phyloP scores from a whole-genome alignment of 1,284 basidiomycete genomes.

The Mycena citricolor region DNA sequence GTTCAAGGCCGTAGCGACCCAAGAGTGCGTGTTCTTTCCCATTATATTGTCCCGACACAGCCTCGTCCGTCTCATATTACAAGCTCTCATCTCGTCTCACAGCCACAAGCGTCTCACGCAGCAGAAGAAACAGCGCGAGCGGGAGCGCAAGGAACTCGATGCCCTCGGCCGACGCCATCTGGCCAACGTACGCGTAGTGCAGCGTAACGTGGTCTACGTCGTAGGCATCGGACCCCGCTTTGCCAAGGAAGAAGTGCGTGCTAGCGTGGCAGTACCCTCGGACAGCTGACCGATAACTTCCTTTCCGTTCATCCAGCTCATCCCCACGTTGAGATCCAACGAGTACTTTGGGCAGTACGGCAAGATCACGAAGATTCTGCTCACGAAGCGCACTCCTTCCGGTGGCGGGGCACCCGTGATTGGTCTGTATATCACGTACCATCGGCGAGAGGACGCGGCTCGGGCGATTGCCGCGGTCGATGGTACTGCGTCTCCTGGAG shows the following conservation, averaged over 20 bases:
- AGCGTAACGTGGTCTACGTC: conserved; percentile 96
- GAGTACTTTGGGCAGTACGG: conserved; percentile 99
- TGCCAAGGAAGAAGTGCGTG: conserved; percentile 90
- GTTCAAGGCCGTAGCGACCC: conserved; percentile 93
- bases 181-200: conserved; percentile 93
- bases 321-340: conserved; percentile 89
- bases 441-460: conserved; percentile 93
- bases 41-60: no score
- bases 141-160: conserved; percentile 95
- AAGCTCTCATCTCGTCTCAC: conserved; percentile 21
- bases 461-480: conserved; percentile 93
- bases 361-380: conserved; percentile 94
- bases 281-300: conserved; percentile 19
- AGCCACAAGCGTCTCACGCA: conserved; percentile 95
- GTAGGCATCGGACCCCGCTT: conserved; percentile 88
- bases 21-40: conserved; percentile 72
- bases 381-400: conserved; percentile 85
- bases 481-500: conserved; percentile 82
- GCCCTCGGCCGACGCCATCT: conserved; percentile 84
- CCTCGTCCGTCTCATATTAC: conserved; percentile 10
- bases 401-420: conserved; percentile 77
- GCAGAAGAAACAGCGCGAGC: conserved; percentile 94
- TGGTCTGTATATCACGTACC: conserved; percentile 96
- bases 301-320: conserved; percentile 56
- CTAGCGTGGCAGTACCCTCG: conserved; percentile 22